Conservation (phyloP, 2,329 filamentous ascomycete species). For the Biscogniauxia mediterranea region DNA sequence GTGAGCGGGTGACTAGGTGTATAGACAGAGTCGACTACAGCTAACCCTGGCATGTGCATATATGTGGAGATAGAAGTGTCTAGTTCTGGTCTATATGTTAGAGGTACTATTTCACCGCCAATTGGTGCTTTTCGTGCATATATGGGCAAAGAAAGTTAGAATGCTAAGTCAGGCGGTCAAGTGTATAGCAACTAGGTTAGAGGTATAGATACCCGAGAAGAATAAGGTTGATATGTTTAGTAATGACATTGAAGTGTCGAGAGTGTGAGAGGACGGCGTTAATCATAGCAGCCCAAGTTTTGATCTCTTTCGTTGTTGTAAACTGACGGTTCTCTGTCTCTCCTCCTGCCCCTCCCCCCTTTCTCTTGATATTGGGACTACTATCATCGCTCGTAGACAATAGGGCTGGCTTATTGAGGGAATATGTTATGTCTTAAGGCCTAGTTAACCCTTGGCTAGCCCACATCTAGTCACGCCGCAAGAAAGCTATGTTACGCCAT, state of each 20-base stretch:
- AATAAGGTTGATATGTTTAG: background rate
- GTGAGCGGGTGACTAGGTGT: background rate
- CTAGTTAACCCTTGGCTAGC: background rate
- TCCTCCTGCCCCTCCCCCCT: background rate
- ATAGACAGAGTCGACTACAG: background rate
- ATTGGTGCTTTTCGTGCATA: background rate
- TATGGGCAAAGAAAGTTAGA: background rate
- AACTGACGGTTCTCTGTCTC: background rate
- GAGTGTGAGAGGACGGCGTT: background rate
- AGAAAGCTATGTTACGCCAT: background rate
- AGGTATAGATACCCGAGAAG: background rate
- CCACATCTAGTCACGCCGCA: background rate
- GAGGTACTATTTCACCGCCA: background rate
- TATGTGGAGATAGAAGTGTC: background rate
- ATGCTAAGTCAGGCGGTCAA: background rate
- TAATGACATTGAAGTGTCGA: background rate
- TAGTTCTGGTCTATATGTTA: background rate
- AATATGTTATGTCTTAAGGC: background rate
- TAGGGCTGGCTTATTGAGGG: background rate
- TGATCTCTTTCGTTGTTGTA: background rate
- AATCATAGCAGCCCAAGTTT: background rate
- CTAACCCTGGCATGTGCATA: background rate
- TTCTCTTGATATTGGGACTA: background rate
- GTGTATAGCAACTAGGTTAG: background rate
- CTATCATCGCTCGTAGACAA: background rate